Conservation (phyloP, 139 green algal species). For the Micractinium conductrix region DNA sequence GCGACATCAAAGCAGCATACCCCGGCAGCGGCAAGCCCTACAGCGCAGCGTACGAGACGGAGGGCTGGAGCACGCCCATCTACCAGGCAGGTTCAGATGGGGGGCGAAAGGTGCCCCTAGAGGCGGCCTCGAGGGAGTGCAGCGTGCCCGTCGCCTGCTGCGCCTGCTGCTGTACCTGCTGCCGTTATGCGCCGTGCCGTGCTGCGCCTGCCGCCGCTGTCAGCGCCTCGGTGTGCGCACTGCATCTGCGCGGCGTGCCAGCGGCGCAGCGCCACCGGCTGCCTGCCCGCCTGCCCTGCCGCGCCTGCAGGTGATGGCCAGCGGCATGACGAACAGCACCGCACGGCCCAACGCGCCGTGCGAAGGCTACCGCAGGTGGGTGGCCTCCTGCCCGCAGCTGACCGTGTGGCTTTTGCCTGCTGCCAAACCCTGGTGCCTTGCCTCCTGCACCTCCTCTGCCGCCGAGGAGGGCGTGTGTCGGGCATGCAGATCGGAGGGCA, state of each 20-base stretch:
- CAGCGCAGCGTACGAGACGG: neutral
- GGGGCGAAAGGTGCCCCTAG: too few species aligned
- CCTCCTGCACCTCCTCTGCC: too few species aligned
- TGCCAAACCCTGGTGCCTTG: too few species aligned
- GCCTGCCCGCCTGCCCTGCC: neutral
- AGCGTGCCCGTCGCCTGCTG: neutral
- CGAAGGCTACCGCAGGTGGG: constrained; percentile 14
- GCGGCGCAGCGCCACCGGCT: too few species aligned
- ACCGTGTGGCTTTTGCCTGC: too few species aligned
- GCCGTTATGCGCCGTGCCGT: neutral
- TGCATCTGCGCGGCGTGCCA: too few species aligned
- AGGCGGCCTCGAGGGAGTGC: too few species aligned
- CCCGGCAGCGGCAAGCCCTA: neutral
- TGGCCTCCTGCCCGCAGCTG: neutral
- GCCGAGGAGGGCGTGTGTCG: neutral
- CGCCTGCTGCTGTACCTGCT: neutral
- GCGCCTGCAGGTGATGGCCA: constrained; percentile 8
- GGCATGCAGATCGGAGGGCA: neutral
- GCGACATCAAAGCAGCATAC: constrained; percentile 7
- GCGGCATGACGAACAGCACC: constrained; percentile 25
- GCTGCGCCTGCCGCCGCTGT: too few species aligned
- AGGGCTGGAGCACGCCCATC: constrained; percentile 2
- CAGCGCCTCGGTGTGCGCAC: neutral
- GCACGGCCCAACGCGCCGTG: constrained; percentile 2
- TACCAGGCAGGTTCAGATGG: neutral